Conservation (phyloP, 2,329 filamentous ascomycete genomes). For the Cadophora sp. region DNA sequence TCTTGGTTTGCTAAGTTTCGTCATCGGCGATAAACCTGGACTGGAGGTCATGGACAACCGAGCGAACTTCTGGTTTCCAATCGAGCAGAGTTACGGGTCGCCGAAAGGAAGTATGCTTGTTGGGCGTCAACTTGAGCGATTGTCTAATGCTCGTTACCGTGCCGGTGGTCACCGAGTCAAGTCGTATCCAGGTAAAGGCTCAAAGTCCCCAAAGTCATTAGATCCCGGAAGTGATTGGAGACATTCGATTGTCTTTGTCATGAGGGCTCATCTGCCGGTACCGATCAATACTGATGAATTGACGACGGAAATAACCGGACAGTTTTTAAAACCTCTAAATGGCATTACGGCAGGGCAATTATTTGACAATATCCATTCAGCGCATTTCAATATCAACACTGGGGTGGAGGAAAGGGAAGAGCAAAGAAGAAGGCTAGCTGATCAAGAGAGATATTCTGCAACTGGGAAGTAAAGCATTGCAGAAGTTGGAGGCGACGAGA, state of each 20-base stretch:
- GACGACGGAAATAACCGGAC: constrained; percentile 37
- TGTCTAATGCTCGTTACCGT: constrained; percentile 36
- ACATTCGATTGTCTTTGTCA: constrained; percentile 41
- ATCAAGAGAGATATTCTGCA: constrained; percentile 25
- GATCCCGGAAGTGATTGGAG: constrained; percentile 23
- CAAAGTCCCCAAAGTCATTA: not conserved
- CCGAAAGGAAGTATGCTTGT: constrained; percentile 34
- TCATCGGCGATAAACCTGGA: constrained; percentile 39
- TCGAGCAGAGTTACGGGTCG: constrained; percentile 32
- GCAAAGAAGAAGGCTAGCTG: constrained; percentile 33
- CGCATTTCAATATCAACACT: constrained; percentile 40
- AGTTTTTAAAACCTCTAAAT: constrained; percentile 29
- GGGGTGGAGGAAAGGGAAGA: constrained; percentile 31
- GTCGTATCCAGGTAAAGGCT: constrained; percentile 28
- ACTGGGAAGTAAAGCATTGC: not conserved
- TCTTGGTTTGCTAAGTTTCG: constrained; percentile 38
- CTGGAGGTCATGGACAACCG: constrained; percentile 37
- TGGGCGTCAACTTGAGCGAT: constrained; percentile 36
- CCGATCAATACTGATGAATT: constrained; percentile 36
- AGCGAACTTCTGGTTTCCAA: constrained; percentile 30
- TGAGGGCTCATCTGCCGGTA: constrained; percentile 36
- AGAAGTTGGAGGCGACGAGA: not conserved
- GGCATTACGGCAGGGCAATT: constrained; percentile 32
- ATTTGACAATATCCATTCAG: constrained; percentile 30
- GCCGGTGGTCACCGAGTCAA: constrained; percentile 37